Evolutionary conservation across 345 rosid species (phyloP), one percentile per base, ranked within the genome.

Genomic region (Nasturtium officinale): DNA sequence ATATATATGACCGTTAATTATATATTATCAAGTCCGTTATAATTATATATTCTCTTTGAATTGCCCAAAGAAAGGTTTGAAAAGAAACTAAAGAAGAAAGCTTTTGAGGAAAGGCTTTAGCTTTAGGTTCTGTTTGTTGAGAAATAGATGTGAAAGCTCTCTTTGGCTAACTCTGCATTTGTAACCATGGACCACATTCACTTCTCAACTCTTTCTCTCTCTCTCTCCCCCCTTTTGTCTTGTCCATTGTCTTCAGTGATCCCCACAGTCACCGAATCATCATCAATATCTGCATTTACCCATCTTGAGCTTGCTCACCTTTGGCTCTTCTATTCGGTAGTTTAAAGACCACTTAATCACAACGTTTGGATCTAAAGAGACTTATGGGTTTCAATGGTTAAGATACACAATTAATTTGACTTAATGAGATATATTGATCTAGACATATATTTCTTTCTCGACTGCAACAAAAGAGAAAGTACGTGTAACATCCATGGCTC

Each of bases 191-290:
- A 71, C 77, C 80, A 70, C 77, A 56, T 64, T 65, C 80, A 67
- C 77, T 76, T 75, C 74, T 75, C 79, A 67, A 68, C 73, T 65
- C 71, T 74, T 68, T 58, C 56, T 69, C 57, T 67, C 67, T 65
- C 72, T 32, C 58, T 32, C 38, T 42, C 60, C 0, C 46, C 37
- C 9, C 42, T 77, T 77, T 71, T 77, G 65, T 76, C 54, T 70
- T 70, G 69, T 76, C 75, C 74, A 76, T 47, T 69, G 71, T 64
- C 79, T 76, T 74, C 37, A 75, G 78, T 75, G 78, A 75, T 75
- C 69, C 78, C 74, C 78, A 67, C 78, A 67, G 69, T 71, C 72
- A 69, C 71, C 60, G 76, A 77, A 77, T 71, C 80, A 77, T 74
- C 77, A 69, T 54, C 75, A 70, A 62, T 65, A 65, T 74, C 66